Conservation (phyloP, 768 basidiomycete species). For the Tricholomella constricta region DNA sequence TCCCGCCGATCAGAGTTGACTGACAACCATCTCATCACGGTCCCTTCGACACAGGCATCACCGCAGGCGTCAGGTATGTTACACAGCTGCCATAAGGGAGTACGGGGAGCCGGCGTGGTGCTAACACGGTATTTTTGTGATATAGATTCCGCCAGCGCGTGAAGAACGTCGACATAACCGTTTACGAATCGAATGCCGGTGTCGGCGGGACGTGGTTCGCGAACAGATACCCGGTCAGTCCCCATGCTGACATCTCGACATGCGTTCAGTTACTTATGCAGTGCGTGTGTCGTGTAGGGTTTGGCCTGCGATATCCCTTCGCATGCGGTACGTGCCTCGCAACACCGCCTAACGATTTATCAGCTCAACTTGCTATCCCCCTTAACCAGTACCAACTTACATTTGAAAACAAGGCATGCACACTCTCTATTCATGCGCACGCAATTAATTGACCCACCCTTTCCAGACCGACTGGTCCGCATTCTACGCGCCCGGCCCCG, state of each 20-base stretch:
- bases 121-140: conserved; percentile 1
- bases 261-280: neutral
- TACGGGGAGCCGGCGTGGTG: neutral
- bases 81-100: neutral
- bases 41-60: conserved; percentile 39
- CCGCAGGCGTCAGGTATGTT: conserved; percentile 54
- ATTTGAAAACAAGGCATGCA: conserved; percentile 52
- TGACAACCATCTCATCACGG: neutral
- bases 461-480: conserved; percentile 58
- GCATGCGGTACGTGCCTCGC: conserved; percentile 41
- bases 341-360: conserved; percentile 5
- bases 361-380: neutral
- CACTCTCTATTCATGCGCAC: neutral
- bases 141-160: conserved; percentile 53
- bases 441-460: neutral
- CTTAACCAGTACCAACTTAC: conserved; percentile 55
- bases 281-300: conserved; percentile 33
- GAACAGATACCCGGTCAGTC: conserved; percentile 54
- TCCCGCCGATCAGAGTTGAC: neutral
- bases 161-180: conserved; percentile 52
- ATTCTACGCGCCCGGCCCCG: conserved; percentile 59
- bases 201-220: conserved; percentile 66
- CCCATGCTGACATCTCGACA: neutral
- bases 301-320: conserved; percentile 65
- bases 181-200: conserved; percentile 61